Base-by-base conservation (phyloP, 257 asterid genomes). In the Osmanthus fragrans region DNA sequence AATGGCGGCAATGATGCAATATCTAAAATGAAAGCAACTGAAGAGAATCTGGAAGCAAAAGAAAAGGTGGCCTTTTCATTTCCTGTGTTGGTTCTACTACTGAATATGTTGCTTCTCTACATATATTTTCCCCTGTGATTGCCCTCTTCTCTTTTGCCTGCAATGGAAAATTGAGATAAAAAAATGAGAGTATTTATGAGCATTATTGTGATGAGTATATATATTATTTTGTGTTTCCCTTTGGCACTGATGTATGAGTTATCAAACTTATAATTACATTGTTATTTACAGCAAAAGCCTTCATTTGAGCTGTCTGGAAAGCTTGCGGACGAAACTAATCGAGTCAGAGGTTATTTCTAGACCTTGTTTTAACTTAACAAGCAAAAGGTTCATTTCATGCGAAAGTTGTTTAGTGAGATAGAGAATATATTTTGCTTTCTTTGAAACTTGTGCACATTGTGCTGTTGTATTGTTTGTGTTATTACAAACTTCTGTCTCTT, bases 231-330 rank as follows among this genome's bases (percentile, higher is more conserved):
- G 7, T 39, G 54, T 72, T 51, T 54, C n/a, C n/a, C 16, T 23
- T 63, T 75, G 74, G 72, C 33, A 19, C 27, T 73, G 29, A 66
- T 33, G 65, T 8, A 19, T 58, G 30, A 58, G 13, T 9, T 58
- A 58, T 58, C 30, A n/a, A 21, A 75, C 83, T 63, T 37, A 71
- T 73, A 40, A 33, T 82, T 51, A 75, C 42, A 25, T 74, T 72
- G n/a, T 82, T n/a, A 63, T 80, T 79, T 86, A 82, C 96, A 93
- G 98, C 90, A 89, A 81, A 92, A 93, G 76, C 99, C 99, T 76
- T 93, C 97, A 23, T 96, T 96, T 86, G 99, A 93, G 93, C 91
- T 96, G 76, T 96, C 98, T 76, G 99, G 99, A 76, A 96, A 96
- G 86, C 98, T 96, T 85, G 99, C 99, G 32, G 98, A 89, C 12